Base-by-base conservation (phyloP, 2,329 filamentous ascomycete genomes). In the Botrytis elliptica region DNA sequence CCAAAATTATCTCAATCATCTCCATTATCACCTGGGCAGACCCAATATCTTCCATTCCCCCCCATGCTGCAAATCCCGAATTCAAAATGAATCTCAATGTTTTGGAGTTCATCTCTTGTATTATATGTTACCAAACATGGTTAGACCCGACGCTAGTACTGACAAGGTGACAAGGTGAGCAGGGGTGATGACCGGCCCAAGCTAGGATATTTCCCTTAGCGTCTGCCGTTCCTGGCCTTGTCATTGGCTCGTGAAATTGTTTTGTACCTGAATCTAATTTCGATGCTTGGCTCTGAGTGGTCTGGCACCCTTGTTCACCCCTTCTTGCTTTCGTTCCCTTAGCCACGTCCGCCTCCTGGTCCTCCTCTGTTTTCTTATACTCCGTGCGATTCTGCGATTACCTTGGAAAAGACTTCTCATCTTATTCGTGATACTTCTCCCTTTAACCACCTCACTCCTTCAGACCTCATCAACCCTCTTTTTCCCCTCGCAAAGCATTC, bases 401-500 rank as follows among this genome's bases (percentile, higher is more conserved):
- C 68, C 72, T 46, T 64, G 36, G 38, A 33, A 38, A 20, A 22
- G 44, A 22, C 62, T 66, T 44, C 67, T 29, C 70, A 67, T 69
- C 65, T 29, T 29, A 74, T 66, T 71, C 74, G 55, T 46, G 40
- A 71, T 52, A 55, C 72, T 42, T 52, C 67, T 64, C 69, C 55
- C 55, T 59, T 44, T 52, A 29, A 65, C 18, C 36, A 33, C n/a
- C 25, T 55, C 52, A 64, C 55, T 25, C 18, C 46, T 44, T 29
- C 42, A 46, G 20, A 70, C 57, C 65, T 69, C 71, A 69, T 59
- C 71, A 36, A 67, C 55, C 52, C 70, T 57, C 60, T 55, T 66
- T 68, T 59, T 14, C 52, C 29, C 59, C 38, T 16, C 60, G 72
- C 68, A 70, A 74, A 79, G 75, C 77, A 79, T 80, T 80, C 79